Base-by-base conservation (phyloP, 805 yeast genomes). In the Hanseniaspora nectarophila region DNA sequence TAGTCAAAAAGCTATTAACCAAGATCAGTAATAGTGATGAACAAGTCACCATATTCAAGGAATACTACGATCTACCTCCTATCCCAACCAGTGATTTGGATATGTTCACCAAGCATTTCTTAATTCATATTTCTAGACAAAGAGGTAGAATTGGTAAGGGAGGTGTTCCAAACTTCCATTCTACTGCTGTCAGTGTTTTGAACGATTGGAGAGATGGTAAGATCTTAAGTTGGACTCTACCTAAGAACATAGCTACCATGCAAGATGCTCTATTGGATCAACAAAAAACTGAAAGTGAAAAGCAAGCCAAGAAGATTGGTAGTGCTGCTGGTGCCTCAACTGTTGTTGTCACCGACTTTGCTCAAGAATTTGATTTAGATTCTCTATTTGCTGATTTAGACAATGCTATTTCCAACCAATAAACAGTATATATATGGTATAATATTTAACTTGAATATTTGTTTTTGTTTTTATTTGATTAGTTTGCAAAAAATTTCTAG, bases 121-220 rank as follows among this genome's bases (percentile, higher is more conserved):
- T 92, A 62, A 89, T 92, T 58, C 95, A 88, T 61, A 82, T 92
- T 55, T 95, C 97, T 24, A 81, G 98, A 66, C 78, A 80, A 59
- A 81, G 87, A 67, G 98, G 98, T 54, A 78, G 97, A 67, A 73
- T 92, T 57, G 87, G 95, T 46, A 83, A 78, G 62, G 95, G 96
- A 40, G 98, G 98, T 63, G 69, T 92, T 54, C 95, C 97, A 54
- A 88, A 92, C 65, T 66, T 92, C 56, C 82, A 79, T 54, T 75
- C 89, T 57, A 95, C 97, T 8, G 95, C 94, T 34, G 66, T 77
- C 60, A 73, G 84, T 34, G 82, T 92, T 12, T 73, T 92, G 63
- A 86, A 78, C 61, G 98, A 92, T 69, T 92, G 97, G 97, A 80
- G 96, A 69, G 97, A 89, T 67, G 98, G 98, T 54, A 79, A 92